Base-by-base conservation (phyloP, 1,284 basidiomycete genomes). In the Naganishia sp. region DNA sequence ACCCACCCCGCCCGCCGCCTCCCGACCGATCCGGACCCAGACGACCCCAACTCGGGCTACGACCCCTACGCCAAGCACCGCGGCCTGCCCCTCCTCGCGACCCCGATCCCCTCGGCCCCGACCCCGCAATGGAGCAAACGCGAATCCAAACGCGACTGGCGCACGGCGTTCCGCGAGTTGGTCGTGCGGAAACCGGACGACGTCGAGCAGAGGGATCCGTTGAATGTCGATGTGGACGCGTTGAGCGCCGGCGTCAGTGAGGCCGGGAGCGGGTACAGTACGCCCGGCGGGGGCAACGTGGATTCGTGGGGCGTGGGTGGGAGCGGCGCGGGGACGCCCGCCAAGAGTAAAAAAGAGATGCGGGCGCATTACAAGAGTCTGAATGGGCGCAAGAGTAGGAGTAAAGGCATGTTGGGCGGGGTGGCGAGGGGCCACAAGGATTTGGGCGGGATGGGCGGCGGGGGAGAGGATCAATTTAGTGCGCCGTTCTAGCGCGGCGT, bases 291-390 rank as follows among this genome's bases (percentile, higher is more conserved):
- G 4, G 13, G 13, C 6, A 67, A 61, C 15, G 28, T 2, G 28
- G 72, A 56, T 52, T 68, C 45, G 15, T 60, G 45, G n/a, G 68
- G 64, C 15, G 56, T 49, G 81, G 79, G 47, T 18, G 57, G 55
- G 69, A 75, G 51, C 1, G 84, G 87, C 60, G 76, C 79, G 0
- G 71, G 80, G 17, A 80, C 82, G 21, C 82, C 79, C 18, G 73
- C 75, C 56, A 89, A 88, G 46, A 84, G 85, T 45, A 94, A 92
- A 79, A 67, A 86, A 1, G 90, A 92, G 76, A 91, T 92, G 86
- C 84, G 92, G 45, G 88, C 88, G 73, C 87, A 88, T 82, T 94
- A 94, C 81, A 94, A 94, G 81, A 89, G 91, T 63, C 80, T 94
- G 9, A 88, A 88, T 21, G 92, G 92, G 11, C 84, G 92, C 69